Conservation (phyloP, 371 early-diverging fungal genomes). For the Blastocladiella emersonii region DNA sequence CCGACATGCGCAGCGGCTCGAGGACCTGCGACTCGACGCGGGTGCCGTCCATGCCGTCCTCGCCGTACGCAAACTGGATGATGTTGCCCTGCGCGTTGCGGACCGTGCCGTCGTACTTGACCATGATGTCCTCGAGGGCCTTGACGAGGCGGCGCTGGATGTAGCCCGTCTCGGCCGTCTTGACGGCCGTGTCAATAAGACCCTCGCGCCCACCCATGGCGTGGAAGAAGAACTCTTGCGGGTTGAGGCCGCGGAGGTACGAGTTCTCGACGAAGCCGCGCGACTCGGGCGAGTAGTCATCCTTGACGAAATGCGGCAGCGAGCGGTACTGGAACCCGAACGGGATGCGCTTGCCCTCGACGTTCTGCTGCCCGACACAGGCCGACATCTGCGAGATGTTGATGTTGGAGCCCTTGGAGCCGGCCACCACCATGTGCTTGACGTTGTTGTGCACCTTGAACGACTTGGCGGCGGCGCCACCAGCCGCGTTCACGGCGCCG, state of each 20-base stretch:
- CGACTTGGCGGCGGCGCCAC: slow-evolving; percentile 77
- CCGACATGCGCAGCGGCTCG: slow-evolving; percentile 44
- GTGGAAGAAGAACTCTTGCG: slow-evolving; percentile 99
- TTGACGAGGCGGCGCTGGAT: slow-evolving; percentile 99
- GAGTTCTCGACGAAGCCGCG: slow-evolving; percentile 98
- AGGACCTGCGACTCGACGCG: slow-evolving; percentile 78
- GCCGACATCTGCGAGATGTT: slow-evolving; percentile 99
- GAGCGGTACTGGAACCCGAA: slow-evolving; percentile 95
- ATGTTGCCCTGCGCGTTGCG: slow-evolving; percentile 87
- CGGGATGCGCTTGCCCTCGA: slow-evolving; percentile 98
- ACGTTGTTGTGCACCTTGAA: slow-evolving; percentile 93
- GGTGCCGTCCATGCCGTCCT: slow-evolving; percentile 97
- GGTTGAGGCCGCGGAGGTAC: slow-evolving; percentile 93
- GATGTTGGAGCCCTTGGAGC: slow-evolving; percentile 97
- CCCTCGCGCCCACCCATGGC: slow-evolving; percentile 99
- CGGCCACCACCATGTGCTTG: slow-evolving; percentile 97
- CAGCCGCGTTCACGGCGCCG: slow-evolving; percentile 92
- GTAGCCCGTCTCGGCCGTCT: slow-evolving; percentile 99
- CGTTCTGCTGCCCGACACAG: slow-evolving; percentile 99
- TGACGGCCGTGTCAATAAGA: slow-evolving; percentile 90
- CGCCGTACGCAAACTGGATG: slow-evolving; percentile 95
- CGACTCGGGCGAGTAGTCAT: slow-evolving; percentile 94
- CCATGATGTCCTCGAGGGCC: slow-evolving; percentile 97
- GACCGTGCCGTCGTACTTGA: slow-evolving; percentile 96
- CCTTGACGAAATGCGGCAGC: slow-evolving; percentile 96